Base-by-base conservation (phyloP, 2,329 filamentous ascomycete species). In the Paecilomyces niveus region DNA sequence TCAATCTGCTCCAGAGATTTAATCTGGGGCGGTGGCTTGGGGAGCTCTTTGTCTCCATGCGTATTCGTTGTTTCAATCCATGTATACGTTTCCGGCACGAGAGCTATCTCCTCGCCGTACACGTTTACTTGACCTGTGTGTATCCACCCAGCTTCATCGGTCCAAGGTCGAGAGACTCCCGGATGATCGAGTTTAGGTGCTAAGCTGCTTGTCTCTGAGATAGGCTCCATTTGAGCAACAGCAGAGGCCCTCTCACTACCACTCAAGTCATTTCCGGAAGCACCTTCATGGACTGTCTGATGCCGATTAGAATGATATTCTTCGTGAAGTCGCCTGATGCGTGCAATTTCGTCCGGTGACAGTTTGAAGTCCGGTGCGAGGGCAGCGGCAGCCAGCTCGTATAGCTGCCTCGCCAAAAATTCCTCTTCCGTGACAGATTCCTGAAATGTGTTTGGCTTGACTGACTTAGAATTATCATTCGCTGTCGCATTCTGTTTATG, bases 61-160 rank as follows among this genome's bases (percentile, higher is more conserved):
- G 67, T 69, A 51, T 69, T 67, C 50, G 61, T 61, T 21, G 67
- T 67, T 11, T 67, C 63, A 50, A 64, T 63, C 63, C 64, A 67
- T 24, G 64, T 62, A 50, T 60, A 71, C 6, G 59, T 63, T 9
- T 60, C 49, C 4, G 66, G 62, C 15, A 71, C 64, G 7, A 66
- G 22, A 21, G 70, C 59, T 26, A 63, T 61, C 56, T 72, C 70
- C 54, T 72, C 70, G 35, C 66, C 67, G 54, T 65, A 61, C 15
- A 67, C 45, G 53, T 72, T 72, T 9, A 63, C 56, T 26, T 61
- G 64, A 24, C 69, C 71, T 57, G 70, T 71, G 49, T 71, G 63
- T 49, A 59, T 59, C 67, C 69, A 72, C 51, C 69, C 70, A 45
- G 70, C 65, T 22, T 59, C 61, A 58, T 71, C 69, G 53, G 68